phyloP scores from a whole-genome alignment of 495 filamentous ascomycete genomes.

The Lepraria neglecta region DNA sequence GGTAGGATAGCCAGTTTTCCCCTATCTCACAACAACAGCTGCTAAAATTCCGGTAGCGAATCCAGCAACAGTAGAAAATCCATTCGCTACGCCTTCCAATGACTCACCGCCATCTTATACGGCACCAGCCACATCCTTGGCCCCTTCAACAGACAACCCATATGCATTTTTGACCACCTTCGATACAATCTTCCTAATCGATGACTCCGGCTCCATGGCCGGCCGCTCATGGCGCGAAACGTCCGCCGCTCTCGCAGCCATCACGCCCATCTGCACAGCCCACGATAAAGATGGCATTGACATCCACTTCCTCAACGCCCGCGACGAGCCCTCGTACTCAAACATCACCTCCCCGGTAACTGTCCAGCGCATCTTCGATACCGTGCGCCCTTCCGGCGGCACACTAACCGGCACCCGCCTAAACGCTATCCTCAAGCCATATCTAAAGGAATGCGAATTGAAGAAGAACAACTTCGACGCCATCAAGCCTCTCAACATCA shows the following conservation, averaged over 20 bases:
- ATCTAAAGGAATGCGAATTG: slow-evolving; percentile 44
- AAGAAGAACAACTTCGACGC: slow-evolving; percentile 42
- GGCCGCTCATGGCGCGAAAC: slow-evolving; percentile 73
- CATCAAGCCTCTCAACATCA: slow-evolving; percentile 84
- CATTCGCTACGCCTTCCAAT: slow-evolving; percentile 18
- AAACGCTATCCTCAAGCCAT: slow-evolving; percentile 65
- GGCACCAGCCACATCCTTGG: slow-evolving; percentile 21
- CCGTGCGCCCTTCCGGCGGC: slow-evolving; percentile 54
- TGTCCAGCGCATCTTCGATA: slow-evolving; percentile 61
- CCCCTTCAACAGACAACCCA: slow-evolving; percentile 47
- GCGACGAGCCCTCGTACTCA: slow-evolving; percentile 43
- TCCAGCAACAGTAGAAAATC: slow-evolving; percentile 19
- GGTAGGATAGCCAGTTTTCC: neutral
- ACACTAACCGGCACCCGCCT: slow-evolving; percentile 76
- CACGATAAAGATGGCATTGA: slow-evolving; percentile 90
- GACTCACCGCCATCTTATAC: slow-evolving; percentile 21
- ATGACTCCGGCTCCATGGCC: slow-evolving; percentile 88
- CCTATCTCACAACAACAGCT: neutral
- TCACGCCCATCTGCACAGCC: slow-evolving; percentile 77
- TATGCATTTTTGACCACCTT: slow-evolving; percentile 82
- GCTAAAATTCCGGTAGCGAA: slow-evolving; percentile 9
- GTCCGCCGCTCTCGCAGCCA: slow-evolving; percentile 59
- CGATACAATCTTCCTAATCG: slow-evolving; percentile 89
- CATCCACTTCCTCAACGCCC: slow-evolving; percentile 79
- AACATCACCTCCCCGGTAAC: slow-evolving; percentile 48